Percentiles rank a stretch among this genome's conserved stretches.
These are phyloP conservation scores for Eremothecium cymbalariae DNA, from an alignment of 1,139 yeast genomes.

Conservation along the genomic window DNA sequence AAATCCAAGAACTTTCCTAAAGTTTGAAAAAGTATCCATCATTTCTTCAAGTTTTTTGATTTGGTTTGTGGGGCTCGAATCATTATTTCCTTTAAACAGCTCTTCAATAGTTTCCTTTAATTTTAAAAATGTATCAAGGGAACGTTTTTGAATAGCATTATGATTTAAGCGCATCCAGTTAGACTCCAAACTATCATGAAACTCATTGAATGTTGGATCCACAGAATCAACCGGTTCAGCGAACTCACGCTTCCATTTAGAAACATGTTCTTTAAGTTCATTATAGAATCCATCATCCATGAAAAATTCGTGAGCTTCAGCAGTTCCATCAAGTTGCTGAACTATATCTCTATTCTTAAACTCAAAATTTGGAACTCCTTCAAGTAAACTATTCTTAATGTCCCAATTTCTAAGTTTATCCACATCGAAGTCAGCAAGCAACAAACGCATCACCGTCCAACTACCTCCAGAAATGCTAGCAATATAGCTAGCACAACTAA, in stretches of 20 bases:
- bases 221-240: neutral
- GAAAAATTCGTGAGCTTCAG: conserved; percentile 21
- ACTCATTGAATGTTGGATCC: conserved; percentile 2
- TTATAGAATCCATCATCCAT: conserved; percentile 23
- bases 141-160: conserved; percentile 6
- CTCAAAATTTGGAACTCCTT: conserved; percentile 44
- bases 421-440: conserved; percentile 40
- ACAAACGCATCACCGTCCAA: conserved; percentile 48
- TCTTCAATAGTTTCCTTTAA: conserved; percentile 8
- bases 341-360: conserved; percentile 29
- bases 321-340: conserved; percentile 19
- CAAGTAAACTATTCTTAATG: conserved; percentile 42
- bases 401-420: conserved; percentile 38
- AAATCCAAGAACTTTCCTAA: conserved; percentile 37
- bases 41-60: conserved; percentile 8
- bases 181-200: conserved; percentile 4
- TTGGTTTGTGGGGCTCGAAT: conserved; percentile 4
- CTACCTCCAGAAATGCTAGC: conserved; percentile 69
- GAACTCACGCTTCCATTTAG: conserved; percentile 13
- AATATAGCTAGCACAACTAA: conserved; percentile 47
- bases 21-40: conserved; percentile 23
- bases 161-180: neutral
- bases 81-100: conserved; percentile 6
- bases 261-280: conserved; percentile 15
- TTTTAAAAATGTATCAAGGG: conserved; percentile 8